Base-by-base conservation (phyloP, 116 monocot genomes). In the Thalassia testudinum region DNA sequence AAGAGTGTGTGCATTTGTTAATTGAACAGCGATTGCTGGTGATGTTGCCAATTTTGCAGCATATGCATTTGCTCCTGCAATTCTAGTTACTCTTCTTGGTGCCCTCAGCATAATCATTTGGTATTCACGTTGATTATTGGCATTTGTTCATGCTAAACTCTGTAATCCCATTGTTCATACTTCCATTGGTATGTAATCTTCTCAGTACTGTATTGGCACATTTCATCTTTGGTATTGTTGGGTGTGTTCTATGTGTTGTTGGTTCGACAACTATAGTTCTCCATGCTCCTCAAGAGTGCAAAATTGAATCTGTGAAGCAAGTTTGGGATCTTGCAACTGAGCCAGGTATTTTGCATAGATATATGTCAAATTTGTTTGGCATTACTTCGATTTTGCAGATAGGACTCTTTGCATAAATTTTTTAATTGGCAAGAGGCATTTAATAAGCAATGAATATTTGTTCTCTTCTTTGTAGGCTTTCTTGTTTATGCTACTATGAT, bases 101-200 rank as follows among this genome's bases (percentile, higher is more conserved):
- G 86, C 86, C 11, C 54, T 86, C 66, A 86, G 81, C 58, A 86
- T 86, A 43, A 86, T 86, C 23, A 77, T 86, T 7, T 81, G 86
- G 86, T 8, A 22, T 40, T 43, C 23, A 13, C 13, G 2, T 27
- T 18, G 7, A 26, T 13, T 16, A 58, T 19, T 3, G 24, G 12
- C 1, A 25, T 14, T 43, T 47, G 0, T 26, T n/a, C 5, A 7
- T 38, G 26, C 10, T 5, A 10, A 34, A 34, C 10, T 34, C 10
- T 3, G 30, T 34, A 38, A 15, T 40, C 21, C 28, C 14, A n/a
- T 60, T 13, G 5, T 54, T 24, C 0, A 25, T 19, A 3, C 21
- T 30, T 17, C 26, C 48, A 7, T 0, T 10, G 23, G 14, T 54
- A 20, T 2, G 16, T 42, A 19, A 34, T 34, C 10, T 34, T 24